Evolutionary conservation across 163 green algal genomes (phyloP), one percentile per base, ranked within the genome.

Genomic region (Chlamydomonas reinhardtii): DNA sequence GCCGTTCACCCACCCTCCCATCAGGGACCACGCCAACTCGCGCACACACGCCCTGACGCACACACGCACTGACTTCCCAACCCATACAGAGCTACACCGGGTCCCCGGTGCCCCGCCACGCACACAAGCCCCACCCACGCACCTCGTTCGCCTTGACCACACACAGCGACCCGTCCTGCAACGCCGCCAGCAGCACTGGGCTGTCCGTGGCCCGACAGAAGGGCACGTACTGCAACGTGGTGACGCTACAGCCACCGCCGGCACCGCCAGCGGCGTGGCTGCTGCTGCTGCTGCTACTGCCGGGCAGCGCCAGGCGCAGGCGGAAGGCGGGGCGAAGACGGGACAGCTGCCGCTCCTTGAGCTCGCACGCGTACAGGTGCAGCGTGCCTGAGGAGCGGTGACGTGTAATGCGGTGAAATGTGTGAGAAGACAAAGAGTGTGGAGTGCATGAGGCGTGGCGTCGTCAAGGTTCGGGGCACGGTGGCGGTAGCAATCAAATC

Each of bases 161-260:
- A 56, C 71, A 73, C n/a, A 90, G 54, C 22, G 73, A 69, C 24
- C 86, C 80, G 71, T 87, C 79, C 52, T 84, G 73, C 37, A 62
- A 69, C 25, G 73, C 80, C 4, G 37, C 72, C 68, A 91, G 43
- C 52, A 91, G 66, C 12, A 91, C 74, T 4, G 88, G 64, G 9
- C 69, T 85, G 35, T 89, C 82, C 0, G 88, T 89, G 27, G 76
- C 83, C 1, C 68, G 75, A 43, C 88, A 91, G 82, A 89, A 91
- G 2, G 84, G 84, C 76, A 89, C 64, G 70, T 83, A 89, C 76
- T 85, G 70, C 70, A 86, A 59, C 17, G 35, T 43, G 12, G 56
- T 80, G 20, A 86, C 71, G 12, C 2, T 24, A 37, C 68, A 56
- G 34, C 68, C 31, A 6, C 31, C 20, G 68, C 31, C 65, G 11